Percentiles rank a stretch among this genome's conserved stretches.
Evolutionary conservation across 345 rosid species (phyloP).

Genomic region (Orychophragmus violaceus): DNA sequence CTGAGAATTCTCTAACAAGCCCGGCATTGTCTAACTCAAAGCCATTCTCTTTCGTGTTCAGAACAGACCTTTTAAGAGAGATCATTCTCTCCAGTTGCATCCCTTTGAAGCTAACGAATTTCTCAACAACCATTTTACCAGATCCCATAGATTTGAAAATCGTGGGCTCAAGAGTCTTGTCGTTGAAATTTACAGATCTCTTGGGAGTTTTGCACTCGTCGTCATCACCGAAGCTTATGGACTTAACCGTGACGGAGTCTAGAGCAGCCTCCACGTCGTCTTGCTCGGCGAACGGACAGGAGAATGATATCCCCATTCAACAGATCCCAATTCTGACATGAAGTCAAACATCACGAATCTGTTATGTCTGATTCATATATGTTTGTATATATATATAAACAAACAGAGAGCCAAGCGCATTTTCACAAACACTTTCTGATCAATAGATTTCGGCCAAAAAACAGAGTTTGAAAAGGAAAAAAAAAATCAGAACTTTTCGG

Average conservation of each 20-base stretch:
- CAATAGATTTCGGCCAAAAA: background rate
- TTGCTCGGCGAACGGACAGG: constrained; percentile 56
- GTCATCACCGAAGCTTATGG: constrained; percentile 65
- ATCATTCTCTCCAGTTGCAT: constrained; percentile 47
- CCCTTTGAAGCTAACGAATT: constrained; percentile 71
- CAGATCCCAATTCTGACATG: constrained; percentile 18
- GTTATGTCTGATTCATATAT: constrained; percentile 26
- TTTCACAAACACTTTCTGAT: constrained; percentile 13
- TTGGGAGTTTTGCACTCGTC: constrained; percentile 48
- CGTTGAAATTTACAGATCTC: constrained; percentile 63
- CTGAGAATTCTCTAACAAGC: too few species aligned
- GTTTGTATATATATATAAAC: background rate
- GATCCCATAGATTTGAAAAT: constrained; percentile 61
- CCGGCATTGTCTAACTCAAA: constrained; percentile 10
- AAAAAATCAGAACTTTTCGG: constrained; percentile 15
- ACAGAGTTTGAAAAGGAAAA: background rate
- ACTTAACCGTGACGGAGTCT: constrained; percentile 69
- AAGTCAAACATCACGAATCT: constrained; percentile 13
- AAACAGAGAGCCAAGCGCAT: background rate
- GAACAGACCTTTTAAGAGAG: constrained; percentile 32
- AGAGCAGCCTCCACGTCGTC: constrained; percentile 52
- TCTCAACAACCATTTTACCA: constrained; percentile 66
- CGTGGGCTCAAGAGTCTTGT: constrained; percentile 44
- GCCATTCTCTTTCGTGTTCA: constrained; percentile 14
- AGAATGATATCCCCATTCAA: constrained; percentile 61